Evolutionary conservation across 2,329 filamentous ascomycete genomes (phyloP), one percentile per base, ranked within the genome.

Genomic region (Xylaria sp.): DNA sequence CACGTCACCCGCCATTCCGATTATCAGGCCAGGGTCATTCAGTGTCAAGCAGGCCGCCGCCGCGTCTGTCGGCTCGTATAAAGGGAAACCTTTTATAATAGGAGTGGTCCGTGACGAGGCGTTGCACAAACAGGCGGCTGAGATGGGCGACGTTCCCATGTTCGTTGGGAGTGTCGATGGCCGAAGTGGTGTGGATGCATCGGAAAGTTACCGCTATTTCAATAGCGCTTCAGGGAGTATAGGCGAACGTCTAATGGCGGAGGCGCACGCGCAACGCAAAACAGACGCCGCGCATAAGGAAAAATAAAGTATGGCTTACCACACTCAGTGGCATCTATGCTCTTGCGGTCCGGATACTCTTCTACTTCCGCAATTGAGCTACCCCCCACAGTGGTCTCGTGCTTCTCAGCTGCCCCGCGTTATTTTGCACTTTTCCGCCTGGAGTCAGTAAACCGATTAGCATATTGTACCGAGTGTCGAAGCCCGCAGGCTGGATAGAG

Each of bases 161-260:
- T 87, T 87, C 74, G 84, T 88, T 8, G 86, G 85, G 1, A 85
- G 85, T 53, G 75, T 88, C 14, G 83, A 86, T 69, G 84, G 84
- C n/a, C 79, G 82, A 65, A 85, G 80, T 63, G 84, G 83, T 11
- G 80, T 85, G 68, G 84, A 85, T 63, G 82, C 84, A 54, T 75
- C 82, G 50, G 82, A 77, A 61, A 84, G 82, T 69, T 85, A 83
- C 68, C 81, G 80, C 36, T 78, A 76, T 45, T 83, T 83, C 65
- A 79, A 76, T 21, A 82, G 82, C 42, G 82, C 82, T 27, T 82
- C 84, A 24, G 81, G 79, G 64, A 86, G 84, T 71, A 78, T 86
- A 68, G 84, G 80, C 21, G 82, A 85, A 76, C 81, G 84, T 21
- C 75, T 85, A 67, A 80, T 85, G 76, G 82, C 82, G 77, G 84